Evolutionary conservation across 495 filamentous ascomycete species (phyloP).

Genomic region (Pseudevernia furfuracea): DNA sequence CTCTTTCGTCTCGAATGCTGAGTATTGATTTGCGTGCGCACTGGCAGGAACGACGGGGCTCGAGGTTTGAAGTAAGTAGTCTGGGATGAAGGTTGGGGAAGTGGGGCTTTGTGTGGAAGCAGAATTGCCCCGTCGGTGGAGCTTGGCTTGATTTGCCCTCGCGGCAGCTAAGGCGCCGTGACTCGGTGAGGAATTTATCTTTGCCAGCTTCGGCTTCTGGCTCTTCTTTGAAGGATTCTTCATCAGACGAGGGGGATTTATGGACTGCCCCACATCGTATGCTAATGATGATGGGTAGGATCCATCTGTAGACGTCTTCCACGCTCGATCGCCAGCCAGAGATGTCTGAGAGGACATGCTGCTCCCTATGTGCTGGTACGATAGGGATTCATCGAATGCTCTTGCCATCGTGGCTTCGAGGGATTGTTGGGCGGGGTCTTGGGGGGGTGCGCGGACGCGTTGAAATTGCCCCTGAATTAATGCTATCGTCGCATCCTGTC

Average conservation of each 20-base stretch:
- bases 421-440: not conserved
- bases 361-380: slow-evolving; percentile 16
- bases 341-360: slow-evolving; percentile 24
- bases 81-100: slow-evolving; percentile 21
- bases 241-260: slow-evolving; percentile 7
- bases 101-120: slow-evolving; percentile 15
- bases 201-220: slow-evolving; percentile 19
- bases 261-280: slow-evolving; percentile 11
- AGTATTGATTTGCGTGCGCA: slow-evolving; percentile 18
- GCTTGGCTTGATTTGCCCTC: slow-evolving; percentile 15
- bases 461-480: not conserved
- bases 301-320: slow-evolving; percentile 7
- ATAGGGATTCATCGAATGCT: slow-evolving; percentile 17
- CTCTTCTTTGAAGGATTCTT: slow-evolving; percentile 5
- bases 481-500: slow-evolving; percentile 11
- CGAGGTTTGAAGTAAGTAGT: slow-evolving; percentile 21
- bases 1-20: slow-evolving; percentile 5
- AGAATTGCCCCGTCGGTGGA: slow-evolving; percentile 14
- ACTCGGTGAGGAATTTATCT: slow-evolving; percentile 27
- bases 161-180: slow-evolving; percentile 22
- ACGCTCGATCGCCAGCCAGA: slow-evolving; percentile 15
- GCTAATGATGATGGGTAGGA: slow-evolving; percentile 3
- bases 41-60: slow-evolving; percentile 17
- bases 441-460: slow-evolving; percentile 2
- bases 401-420: slow-evolving; percentile 19